These are phyloP conservation scores for Aspergillus sp. DNA, from an alignment of 2,329 filamentous ascomycete genomes.

Conservation along the genomic window DNA sequence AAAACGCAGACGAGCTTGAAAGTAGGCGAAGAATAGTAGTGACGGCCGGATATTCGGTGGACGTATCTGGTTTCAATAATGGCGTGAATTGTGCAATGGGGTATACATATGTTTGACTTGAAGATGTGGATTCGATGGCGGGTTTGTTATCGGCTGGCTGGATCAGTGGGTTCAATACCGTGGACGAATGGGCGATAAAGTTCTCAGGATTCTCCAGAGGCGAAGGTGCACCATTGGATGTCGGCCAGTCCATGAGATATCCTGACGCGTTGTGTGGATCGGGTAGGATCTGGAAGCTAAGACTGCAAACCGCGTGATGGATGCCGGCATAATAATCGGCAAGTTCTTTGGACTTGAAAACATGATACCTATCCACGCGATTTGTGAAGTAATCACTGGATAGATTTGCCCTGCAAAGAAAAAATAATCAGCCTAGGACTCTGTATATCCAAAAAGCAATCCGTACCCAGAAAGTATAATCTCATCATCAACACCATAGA, in stretches of 20 bases:
- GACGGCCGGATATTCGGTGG: conserved; percentile 82
- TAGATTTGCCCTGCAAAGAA: conserved; percentile 64
- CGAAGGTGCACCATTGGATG: conserved; percentile 66
- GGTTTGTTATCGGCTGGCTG: conserved; percentile 40
- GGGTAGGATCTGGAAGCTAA: conserved; percentile 77
- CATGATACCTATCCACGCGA: conserved; percentile 87
- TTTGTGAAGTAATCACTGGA: conserved; percentile 95
- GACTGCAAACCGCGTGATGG: conserved; percentile 68
- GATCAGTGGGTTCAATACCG: conserved; percentile 63
- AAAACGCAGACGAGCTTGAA: conserved; percentile 52
- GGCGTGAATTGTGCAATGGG: conserved; percentile 85
- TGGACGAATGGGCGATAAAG: conserved; percentile 67
- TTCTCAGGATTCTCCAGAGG: conserved; percentile 65
- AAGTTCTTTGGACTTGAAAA: conserved; percentile 74
- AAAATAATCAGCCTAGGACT: conserved; percentile 7
- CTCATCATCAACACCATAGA: conserved; percentile 93
- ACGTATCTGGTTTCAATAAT: conserved; percentile 70
- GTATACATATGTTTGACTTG: conserved; percentile 70
- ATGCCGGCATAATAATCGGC: conserved; percentile 78
- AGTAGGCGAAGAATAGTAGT: conserved; percentile 68
- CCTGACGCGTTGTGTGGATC: conserved; percentile 37
- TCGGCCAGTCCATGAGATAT: conserved; percentile 67
- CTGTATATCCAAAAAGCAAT: not conserved
- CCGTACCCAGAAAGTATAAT: conserved; percentile 83
- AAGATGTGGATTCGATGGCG: conserved; percentile 22